Evolutionary conservation across 768 basidiomycete species (phyloP).

Genomic region (Pisolithus albus): DNA sequence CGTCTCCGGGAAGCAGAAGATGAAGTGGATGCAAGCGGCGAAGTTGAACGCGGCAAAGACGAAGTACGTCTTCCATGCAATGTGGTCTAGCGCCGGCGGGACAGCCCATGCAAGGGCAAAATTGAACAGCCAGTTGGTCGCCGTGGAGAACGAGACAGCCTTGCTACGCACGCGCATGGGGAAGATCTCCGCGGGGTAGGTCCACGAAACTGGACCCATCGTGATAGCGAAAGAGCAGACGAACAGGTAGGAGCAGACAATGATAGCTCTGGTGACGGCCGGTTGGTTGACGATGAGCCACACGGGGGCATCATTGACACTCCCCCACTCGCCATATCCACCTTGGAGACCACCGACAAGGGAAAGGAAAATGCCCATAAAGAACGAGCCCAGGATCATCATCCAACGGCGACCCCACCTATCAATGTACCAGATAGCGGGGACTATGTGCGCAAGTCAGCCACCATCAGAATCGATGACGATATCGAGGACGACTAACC

Average conservation of each 20-base stretch:
- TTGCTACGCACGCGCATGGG: constrained; percentile 64
- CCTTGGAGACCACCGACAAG: constrained; percentile 74
- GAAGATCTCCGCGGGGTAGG: constrained; percentile 67
- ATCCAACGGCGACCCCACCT: constrained; percentile 76
- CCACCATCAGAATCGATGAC: background rate
- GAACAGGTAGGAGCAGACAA: constrained; percentile 71
- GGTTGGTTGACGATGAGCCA: constrained; percentile 57
- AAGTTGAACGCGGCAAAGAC: constrained; percentile 76
- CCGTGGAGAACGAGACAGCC: constrained; percentile 39
- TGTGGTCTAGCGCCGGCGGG: constrained; percentile 58
- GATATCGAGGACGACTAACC: background rate
- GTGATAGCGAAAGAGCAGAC: constrained; percentile 70
- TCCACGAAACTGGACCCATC: constrained; percentile 74
- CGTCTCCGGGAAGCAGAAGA: constrained; percentile 80
- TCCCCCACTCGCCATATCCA: constrained; percentile 57
- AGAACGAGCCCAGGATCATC: constrained; percentile 53
- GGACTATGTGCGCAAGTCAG: constrained; percentile 16
- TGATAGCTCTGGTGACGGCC: constrained; percentile 58
- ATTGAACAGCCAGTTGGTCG: constrained; percentile 62
- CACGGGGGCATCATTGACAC: constrained; percentile 35
- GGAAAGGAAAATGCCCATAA: constrained; percentile 74
- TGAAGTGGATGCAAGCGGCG: constrained; percentile 59
- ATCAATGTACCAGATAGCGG: constrained; percentile 60
- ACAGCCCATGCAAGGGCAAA: constrained; percentile 71
- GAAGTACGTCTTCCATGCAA: constrained; percentile 74